These are phyloP conservation scores for Trypanosoma conorhini DNA, from an alignment of 208 protist species.

Conservation along the genomic window DNA sequence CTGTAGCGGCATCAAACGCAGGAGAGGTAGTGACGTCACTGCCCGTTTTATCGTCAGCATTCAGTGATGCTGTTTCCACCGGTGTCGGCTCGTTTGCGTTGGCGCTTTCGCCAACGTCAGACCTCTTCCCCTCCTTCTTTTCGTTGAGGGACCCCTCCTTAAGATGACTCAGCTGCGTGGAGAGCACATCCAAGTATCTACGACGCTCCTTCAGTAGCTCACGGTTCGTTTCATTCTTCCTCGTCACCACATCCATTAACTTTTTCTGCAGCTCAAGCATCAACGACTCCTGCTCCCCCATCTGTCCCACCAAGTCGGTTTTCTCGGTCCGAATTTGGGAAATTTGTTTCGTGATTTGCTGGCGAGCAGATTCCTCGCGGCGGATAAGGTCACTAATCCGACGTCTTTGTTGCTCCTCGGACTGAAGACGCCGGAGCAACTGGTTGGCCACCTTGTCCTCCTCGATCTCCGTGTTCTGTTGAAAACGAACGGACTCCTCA, in stretches of 20 bases:
- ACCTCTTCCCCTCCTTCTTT: background rate
- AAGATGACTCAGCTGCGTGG: constrained; percentile 12
- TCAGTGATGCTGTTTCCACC: constrained; percentile 11
- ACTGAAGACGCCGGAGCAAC: constrained; percentile 71
- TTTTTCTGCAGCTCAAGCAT: constrained; percentile 70
- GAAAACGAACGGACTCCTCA: constrained; percentile 66
- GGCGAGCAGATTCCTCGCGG: constrained; percentile 53
- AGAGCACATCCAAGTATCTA: constrained; percentile 58
- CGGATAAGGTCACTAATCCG: constrained; percentile 43
- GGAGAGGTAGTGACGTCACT: background rate
- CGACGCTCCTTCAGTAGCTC: constrained; percentile 73
- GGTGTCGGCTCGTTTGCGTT: background rate
- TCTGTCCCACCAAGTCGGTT: constrained; percentile 57
- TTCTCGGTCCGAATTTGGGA: constrained; percentile 50
- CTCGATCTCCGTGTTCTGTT: constrained; percentile 72
- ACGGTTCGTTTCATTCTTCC: constrained; percentile 67
- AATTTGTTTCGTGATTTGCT: constrained; percentile 49
- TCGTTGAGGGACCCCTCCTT: constrained; percentile 9
- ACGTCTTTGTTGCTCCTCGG: constrained; percentile 52
- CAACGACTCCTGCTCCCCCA: constrained; percentile 70
- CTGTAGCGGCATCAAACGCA: background rate
- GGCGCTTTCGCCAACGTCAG: background rate
- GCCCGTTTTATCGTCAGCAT: background rate
- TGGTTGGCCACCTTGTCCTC: constrained; percentile 81
- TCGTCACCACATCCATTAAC: constrained; percentile 54